A percentile compares a stretch with the other conserved stretches of the same genome.
Conservation (phyloP, 345 rosid species). For the Psidium guajava region DNA sequence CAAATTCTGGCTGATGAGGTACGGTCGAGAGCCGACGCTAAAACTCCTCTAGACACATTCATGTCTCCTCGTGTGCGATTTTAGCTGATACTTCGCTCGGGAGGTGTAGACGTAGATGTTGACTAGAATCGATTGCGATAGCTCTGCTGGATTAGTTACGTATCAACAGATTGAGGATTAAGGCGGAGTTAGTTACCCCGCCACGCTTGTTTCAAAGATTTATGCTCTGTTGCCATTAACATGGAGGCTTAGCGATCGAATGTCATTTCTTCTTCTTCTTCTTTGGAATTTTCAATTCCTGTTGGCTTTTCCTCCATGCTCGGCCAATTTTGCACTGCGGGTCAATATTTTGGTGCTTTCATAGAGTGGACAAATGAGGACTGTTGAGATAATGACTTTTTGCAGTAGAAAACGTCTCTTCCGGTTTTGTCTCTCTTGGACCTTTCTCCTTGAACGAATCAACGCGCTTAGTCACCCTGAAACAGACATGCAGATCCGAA, state of each 20-base stretch:
- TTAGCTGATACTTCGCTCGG: not conserved
- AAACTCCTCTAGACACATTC: not conserved
- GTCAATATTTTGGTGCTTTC: not conserved
- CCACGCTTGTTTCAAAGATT: not conserved
- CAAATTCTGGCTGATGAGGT: constrained; percentile 17
- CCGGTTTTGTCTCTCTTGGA: not conserved
- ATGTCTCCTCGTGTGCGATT: not conserved
- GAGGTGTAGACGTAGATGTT: not conserved
- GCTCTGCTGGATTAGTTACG: not conserved
- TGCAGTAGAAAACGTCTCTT: not conserved
- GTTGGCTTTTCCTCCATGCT: not conserved
- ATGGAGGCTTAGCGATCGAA: not conserved
- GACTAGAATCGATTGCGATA: not conserved
- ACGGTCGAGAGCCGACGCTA: not conserved
- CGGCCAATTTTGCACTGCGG: not conserved
- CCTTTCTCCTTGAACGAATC: not conserved
- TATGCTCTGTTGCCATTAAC: not conserved
- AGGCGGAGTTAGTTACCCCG: not conserved
- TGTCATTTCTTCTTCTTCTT: not conserved
- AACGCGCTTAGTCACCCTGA: not conserved
- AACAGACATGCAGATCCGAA: not conserved
- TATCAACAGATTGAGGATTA: too few relatives aligned
- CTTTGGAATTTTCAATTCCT: not conserved
- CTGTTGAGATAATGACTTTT: not conserved
- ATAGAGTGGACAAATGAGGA: not conserved